These are phyloP conservation scores for Ophiostoma sp. DNA, from an alignment of 2,329 filamentous ascomycete species.

Conservation along the genomic window DNA sequence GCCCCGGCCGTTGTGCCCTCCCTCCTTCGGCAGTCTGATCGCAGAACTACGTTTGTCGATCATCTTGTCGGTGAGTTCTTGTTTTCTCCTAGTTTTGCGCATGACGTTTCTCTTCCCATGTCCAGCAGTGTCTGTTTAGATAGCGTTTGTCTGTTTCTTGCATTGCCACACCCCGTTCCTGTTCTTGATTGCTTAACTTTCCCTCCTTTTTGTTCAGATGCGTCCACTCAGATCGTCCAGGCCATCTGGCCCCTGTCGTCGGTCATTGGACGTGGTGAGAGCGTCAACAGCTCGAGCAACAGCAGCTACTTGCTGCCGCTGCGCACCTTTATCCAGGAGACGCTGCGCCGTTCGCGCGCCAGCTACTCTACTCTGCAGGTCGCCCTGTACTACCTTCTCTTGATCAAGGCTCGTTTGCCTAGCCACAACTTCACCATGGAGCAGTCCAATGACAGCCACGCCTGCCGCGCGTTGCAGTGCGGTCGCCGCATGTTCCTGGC, in stretches of 20 bases:
- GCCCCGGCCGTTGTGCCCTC: conserved; percentile 66
- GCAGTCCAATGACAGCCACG: conserved; percentile 70
- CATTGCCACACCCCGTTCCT: not conserved
- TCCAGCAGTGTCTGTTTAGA: not conserved
- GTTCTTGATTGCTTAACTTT: conserved; percentile 28
- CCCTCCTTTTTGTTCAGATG: conserved; percentile 63
- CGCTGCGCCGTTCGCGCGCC: conserved; percentile 86
- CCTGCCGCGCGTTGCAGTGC: conserved; percentile 82
- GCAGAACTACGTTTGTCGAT: conserved; percentile 94
- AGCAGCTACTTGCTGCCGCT: conserved; percentile 69
- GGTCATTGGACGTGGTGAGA: conserved; percentile 71
- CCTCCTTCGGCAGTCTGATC: conserved; percentile 82
- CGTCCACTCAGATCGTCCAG: conserved; percentile 94
- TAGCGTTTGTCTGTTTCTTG: not conserved
- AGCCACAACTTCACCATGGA: conserved; percentile 83
- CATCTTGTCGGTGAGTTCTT: conserved; percentile 86
- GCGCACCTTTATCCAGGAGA: conserved; percentile 96
- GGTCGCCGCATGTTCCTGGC: conserved; percentile 97
- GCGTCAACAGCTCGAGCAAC: conserved; percentile 22
- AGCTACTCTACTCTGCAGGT: conserved; percentile 98
- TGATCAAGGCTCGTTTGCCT: conserved; percentile 89
- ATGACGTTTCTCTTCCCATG: not conserved
- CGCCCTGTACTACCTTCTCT: conserved; percentile 90
- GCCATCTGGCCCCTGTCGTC: conserved; percentile 94
- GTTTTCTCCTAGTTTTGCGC: not conserved